Conservation (phyloP, 306 rosid species). For the Castanea mollissima region DNA sequence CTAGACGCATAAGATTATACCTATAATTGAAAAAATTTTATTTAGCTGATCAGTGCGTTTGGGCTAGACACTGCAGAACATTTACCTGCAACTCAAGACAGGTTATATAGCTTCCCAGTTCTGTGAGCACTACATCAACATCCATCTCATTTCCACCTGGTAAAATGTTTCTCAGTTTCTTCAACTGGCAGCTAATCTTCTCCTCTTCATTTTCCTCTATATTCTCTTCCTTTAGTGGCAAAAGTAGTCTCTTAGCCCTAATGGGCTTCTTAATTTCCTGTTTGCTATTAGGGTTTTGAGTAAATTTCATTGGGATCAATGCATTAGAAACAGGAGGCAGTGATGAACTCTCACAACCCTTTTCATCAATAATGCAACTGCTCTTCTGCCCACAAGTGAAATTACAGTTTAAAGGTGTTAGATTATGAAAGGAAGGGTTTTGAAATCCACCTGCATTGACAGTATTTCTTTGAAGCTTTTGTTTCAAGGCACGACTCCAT, state of each 20-base stretch:
- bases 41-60: constrained; percentile 11
- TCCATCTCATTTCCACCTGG: constrained; percentile 63
- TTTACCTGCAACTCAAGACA: constrained; percentile 73
- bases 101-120: constrained; percentile 51
- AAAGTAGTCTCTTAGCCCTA: background rate
- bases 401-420: background rate
- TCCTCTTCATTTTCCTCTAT: constrained; percentile 29
- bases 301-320: constrained; percentile 1
- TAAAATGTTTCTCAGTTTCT: constrained; percentile 36
- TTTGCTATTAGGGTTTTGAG: constrained; percentile 20
- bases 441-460: constrained; percentile 8
- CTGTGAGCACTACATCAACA: constrained; percentile 44
- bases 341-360: constrained; percentile 1
- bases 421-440: background rate
- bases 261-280: background rate
- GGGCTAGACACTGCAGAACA: constrained; percentile 50
- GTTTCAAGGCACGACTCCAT: constrained; percentile 59
- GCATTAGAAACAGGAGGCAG: constrained; percentile 10
- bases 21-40: too few species aligned
- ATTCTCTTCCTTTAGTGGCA: background rate
- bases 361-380: background rate
- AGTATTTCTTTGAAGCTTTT: constrained; percentile 36
- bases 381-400: background rate
- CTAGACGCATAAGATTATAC: too few species aligned
- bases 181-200: constrained; percentile 17